Evolutionary conservation across 2,329 filamentous ascomycete genomes (phyloP).

Genomic region (Arthrobotrys sinensis): DNA sequence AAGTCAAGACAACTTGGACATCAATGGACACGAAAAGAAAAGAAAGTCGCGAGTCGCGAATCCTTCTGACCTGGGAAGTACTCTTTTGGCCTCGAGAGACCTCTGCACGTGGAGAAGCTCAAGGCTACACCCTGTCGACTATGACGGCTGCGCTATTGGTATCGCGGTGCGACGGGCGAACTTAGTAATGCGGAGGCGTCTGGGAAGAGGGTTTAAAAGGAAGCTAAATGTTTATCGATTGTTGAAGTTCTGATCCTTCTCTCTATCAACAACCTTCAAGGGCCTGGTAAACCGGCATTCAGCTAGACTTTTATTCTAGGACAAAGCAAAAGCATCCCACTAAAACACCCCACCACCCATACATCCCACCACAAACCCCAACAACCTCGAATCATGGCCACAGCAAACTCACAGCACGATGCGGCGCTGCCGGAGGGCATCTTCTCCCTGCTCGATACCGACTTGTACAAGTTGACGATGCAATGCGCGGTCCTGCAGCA

Average conservation of each 20-base stretch:
- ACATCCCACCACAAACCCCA: not conserved
- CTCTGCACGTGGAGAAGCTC: constrained; percentile 9
- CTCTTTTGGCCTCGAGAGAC: not conserved
- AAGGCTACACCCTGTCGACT: constrained; percentile 65
- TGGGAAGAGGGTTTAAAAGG: constrained; percentile 4
- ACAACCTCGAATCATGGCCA: constrained; percentile 27
- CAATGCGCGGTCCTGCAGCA: constrained; percentile 96
- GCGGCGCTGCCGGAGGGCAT: constrained; percentile 79
- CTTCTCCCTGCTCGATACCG: constrained; percentile 85
- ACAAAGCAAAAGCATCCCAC: constrained; percentile 18
- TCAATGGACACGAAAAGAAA: constrained; percentile 11
- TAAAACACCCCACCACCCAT: constrained; percentile 11
- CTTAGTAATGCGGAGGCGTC: constrained; percentile 55
- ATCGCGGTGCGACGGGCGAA: constrained; percentile 63
- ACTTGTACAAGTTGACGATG: constrained; percentile 98
- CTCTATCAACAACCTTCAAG: not conserved
- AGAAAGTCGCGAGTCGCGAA: constrained; percentile 21
- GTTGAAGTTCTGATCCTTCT: constrained; percentile 12
- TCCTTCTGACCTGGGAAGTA: constrained; percentile 2
- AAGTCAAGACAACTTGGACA: not conserved
- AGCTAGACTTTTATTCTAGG: not conserved
- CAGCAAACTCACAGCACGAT: constrained; percentile 71
- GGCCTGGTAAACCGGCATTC: not conserved
- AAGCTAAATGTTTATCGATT: not conserved
- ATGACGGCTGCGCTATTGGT: constrained; percentile 67